phyloP scores from a whole-genome alignment of 441 rosid genomes.

The Populus tomentosa region DNA sequence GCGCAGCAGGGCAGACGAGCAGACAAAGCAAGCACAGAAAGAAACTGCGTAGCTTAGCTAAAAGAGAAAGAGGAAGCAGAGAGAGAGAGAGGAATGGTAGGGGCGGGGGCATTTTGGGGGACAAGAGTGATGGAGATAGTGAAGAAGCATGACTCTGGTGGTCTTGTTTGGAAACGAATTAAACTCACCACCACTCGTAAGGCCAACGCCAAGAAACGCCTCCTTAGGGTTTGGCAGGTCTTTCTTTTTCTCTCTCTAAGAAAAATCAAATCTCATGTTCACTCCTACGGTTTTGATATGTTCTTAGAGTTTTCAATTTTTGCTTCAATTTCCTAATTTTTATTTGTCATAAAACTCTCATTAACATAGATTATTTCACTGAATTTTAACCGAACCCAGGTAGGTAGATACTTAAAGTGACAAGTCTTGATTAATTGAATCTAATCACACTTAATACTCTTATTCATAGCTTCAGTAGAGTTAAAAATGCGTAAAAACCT shows the following conservation, averaged over 20 bases:
- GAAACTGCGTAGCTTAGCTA: not conserved
- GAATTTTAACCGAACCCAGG: not conserved
- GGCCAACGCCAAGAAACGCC: conserved; percentile 95
- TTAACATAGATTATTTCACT: not conserved
- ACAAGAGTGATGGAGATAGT: conserved; percentile 83
- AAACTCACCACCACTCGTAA: conserved; percentile 88
- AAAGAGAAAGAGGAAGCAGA: not conserved
- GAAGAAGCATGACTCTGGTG: conserved; percentile 90
- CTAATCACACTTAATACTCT: not conserved
- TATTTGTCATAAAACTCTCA: not conserved
- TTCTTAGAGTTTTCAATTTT: not conserved
- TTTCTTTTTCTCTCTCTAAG: not conserved
- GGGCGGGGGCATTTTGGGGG: conserved; percentile 77
- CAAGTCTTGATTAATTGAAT: not conserved
- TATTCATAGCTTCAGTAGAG: not conserved
- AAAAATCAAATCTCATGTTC: not conserved
- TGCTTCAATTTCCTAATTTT: not conserved
- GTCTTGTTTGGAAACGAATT: conserved; percentile 87
- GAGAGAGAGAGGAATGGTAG: conserved; percentile 7
- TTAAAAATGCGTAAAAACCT: too few relatives aligned
- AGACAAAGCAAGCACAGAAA: not conserved
- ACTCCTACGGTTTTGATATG: not conserved
- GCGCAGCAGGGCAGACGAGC: not conserved
- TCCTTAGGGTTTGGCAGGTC: conserved; percentile 95
- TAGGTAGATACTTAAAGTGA: not conserved